Base-by-base conservation (phyloP, 805 yeast genomes). In the Jamesozyma piceae region DNA sequence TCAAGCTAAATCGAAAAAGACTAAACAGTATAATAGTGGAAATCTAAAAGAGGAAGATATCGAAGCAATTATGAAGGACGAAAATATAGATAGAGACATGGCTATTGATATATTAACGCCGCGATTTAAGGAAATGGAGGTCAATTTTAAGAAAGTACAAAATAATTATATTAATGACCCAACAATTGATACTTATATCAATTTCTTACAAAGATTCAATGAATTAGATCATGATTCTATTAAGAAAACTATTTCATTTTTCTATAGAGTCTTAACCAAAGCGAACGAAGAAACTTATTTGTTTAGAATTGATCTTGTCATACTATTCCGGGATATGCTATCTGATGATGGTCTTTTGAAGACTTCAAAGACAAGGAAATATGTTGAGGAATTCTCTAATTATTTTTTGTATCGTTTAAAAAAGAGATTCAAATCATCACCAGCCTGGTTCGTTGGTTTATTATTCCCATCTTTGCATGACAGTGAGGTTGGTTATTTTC, bases 241-340 rank as follows among this genome's bases (percentile, higher is more conserved):
- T 36, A 79, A 78, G 49, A 70, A 73, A 38, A 78, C 82, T 10
- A 56, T 92, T 8, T 67, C 81, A 1, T 90, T 75, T 54, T 78
- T 88, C 54, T 86, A 84, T 54, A 67, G 84, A 26, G 62, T 86
- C 1, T 77, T 87, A 49, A 78, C 81, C 38, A 70, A 77, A 38
- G 72, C 76, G 33, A 80, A 82, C 44, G 72, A 69, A 39, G 77
- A 78, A 34, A 66, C 78, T 0, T 63, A 74, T 28, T 59, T 84
- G 28, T 80, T 71, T 52, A 67, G 95, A 39, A 56, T 92, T 28
- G 96, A 89, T 57, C 77, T 92, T 55, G 73, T 90, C 72, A 57
- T 70, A 14, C 54, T 73, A 2, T 56, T 84, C 1, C 73, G 77
- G 52, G 67, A 73, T 22, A 64, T 82, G 52, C 63, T 82, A 5